Evolutionary conservation across 495 filamentous ascomycete species (phyloP).

Genomic region (Neurospora pannonica): DNA sequence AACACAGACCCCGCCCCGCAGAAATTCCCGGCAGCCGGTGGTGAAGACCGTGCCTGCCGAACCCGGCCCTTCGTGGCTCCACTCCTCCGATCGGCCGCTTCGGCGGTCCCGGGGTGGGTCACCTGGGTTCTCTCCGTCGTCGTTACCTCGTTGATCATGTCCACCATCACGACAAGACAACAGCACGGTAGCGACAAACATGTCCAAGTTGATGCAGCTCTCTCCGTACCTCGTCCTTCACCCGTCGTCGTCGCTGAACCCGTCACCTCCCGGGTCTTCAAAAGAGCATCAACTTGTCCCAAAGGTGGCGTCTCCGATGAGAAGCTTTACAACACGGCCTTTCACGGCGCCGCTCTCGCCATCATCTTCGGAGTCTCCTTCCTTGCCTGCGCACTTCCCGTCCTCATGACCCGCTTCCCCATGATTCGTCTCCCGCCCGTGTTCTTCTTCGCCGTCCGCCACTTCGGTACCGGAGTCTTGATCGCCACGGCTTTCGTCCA

Average conservation of each 20-base stretch:
- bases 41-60: slow-evolving; percentile 22
- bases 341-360: slow-evolving; percentile 67
- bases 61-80: background rate
- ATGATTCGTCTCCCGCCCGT: slow-evolving; percentile 32
- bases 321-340: slow-evolving; percentile 47
- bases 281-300: background rate
- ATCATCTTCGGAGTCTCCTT: slow-evolving; percentile 63
- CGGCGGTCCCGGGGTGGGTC: slow-evolving; percentile 16
- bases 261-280: background rate
- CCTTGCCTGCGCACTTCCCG: slow-evolving; percentile 49
- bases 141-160: slow-evolving; percentile 10
- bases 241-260: background rate
- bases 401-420: slow-evolving; percentile 41
- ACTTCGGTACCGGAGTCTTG: slow-evolving; percentile 77
- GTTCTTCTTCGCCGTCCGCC: slow-evolving; percentile 63
- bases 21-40: slow-evolving; percentile 14
- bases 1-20: background rate
- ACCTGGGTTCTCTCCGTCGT: slow-evolving; percentile 21
- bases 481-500: slow-evolving; percentile 87
- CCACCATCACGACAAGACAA: background rate
- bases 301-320: slow-evolving; percentile 21
- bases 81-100: slow-evolving; percentile 4
- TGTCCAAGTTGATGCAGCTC: background rate
- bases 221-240: background rate
- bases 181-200: background rate